Evolutionary conservation across 805 yeast species (phyloP).

Genomic region (Suhomyces vadensis): DNA sequence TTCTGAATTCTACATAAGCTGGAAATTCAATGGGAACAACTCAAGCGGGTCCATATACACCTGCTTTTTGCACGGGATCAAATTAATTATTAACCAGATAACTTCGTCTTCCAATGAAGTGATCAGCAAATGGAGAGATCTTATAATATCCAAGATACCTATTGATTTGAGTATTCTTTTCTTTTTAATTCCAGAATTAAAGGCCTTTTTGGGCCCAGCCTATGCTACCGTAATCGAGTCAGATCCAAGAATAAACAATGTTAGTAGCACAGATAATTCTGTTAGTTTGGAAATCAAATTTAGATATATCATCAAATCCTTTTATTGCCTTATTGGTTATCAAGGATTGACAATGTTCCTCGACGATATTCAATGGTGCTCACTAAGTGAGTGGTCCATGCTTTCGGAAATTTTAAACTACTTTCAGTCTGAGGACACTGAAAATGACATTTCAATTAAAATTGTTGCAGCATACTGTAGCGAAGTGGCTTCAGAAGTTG

Average conservation of each 20-base stretch:
- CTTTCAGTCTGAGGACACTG: slow-evolving; percentile 12
- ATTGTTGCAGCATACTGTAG: slow-evolving; percentile 10
- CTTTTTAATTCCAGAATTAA: slow-evolving; percentile 46
- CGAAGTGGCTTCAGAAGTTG: slow-evolving; percentile 4
- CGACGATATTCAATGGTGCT: slow-evolving; percentile 50
- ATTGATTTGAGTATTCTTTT: slow-evolving; percentile 44
- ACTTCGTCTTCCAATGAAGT: slow-evolving; percentile 36
- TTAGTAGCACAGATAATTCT: slow-evolving; percentile 14
- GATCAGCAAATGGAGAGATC: slow-evolving; percentile 42
- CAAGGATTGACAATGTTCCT: slow-evolving; percentile 46
- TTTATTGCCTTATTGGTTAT: slow-evolving; percentile 42
- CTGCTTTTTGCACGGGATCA: slow-evolving; percentile 38
- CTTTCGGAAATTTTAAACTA: slow-evolving; percentile 28
- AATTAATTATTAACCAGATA: slow-evolving; percentile 42
- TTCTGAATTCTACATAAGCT: slow-evolving; percentile 29
- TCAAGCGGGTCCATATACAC: slow-evolving; percentile 37
- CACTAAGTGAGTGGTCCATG: slow-evolving; percentile 31
- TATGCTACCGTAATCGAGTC: slow-evolving; percentile 24
- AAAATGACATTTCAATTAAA: slow-evolving; percentile 12
- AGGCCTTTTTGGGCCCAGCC: slow-evolving; percentile 42
- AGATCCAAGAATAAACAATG: not conserved
- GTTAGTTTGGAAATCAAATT: slow-evolving; percentile 39
- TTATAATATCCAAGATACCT: slow-evolving; percentile 37
- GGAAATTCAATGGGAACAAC: slow-evolving; percentile 31
- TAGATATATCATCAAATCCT: slow-evolving; percentile 42